These are phyloP conservation scores for Phytomonas sp. DNA, from an alignment of 208 protist species.

Conservation along the genomic window DNA sequence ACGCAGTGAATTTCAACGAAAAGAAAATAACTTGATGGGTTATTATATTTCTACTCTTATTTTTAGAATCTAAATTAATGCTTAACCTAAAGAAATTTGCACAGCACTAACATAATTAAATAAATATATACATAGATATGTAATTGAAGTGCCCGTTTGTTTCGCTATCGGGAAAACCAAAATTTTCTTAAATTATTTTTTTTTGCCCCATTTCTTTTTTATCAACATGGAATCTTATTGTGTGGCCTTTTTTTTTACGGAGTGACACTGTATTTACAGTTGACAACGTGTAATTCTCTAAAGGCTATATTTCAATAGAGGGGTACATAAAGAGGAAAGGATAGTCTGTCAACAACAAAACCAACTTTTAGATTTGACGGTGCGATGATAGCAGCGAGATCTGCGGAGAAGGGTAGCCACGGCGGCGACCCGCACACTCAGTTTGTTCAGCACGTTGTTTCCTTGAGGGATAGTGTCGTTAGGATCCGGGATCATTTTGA, in stretches of 20 bases:
- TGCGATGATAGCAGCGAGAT: background rate
- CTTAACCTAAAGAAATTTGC: background rate
- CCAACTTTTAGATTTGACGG: background rate
- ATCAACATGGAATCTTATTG: background rate
- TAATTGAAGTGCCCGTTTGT: background rate
- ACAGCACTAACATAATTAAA: background rate
- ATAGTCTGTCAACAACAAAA: background rate
- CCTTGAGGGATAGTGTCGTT: too few relatives aligned
- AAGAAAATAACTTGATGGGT: background rate
- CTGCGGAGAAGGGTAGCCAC: background rate
- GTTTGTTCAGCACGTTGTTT: too few relatives aligned
- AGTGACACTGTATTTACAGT: background rate
- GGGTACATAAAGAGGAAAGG: background rate
- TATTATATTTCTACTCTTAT: constrained; percentile 2
- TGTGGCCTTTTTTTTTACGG: background rate
- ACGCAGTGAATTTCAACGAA: background rate
- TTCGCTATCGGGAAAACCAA: background rate
- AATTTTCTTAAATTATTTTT: constrained; percentile 6
- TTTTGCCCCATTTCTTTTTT: constrained; percentile 4
- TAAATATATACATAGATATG: constrained; percentile 1
- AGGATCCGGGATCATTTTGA: constrained; percentile 9
- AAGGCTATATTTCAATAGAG: background rate
- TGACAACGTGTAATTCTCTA: background rate
- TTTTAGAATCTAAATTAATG: constrained; percentile 4
- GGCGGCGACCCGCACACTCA: too few relatives aligned